Percentiles rank a stretch among this genome's conserved stretches.
These are phyloP conservation scores for Plenodomus lindquistii DNA, from an alignment of 2,329 filamentous ascomycete species.

Conservation along the genomic window DNA sequence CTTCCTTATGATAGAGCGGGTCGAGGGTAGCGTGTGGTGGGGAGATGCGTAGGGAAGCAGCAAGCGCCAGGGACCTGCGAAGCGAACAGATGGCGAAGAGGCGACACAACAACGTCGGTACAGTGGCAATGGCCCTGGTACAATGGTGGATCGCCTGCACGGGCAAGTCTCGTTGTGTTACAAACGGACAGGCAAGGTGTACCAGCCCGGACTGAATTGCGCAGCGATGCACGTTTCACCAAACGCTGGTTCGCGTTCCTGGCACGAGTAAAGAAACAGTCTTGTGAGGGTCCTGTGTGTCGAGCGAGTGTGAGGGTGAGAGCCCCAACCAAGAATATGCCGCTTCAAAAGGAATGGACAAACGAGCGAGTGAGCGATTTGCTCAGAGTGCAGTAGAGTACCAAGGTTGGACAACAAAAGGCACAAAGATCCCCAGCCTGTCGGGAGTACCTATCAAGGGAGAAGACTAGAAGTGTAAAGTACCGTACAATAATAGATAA, in stretches of 20 bases:
- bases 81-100: conserved; percentile 1
- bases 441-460: neutral
- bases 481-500: no score
- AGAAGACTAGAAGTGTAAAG: neutral
- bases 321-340: neutral
- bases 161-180: neutral
- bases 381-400: neutral
- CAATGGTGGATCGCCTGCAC: neutral
- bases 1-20: neutral
- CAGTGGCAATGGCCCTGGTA: neutral
- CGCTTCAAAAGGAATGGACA: neutral
- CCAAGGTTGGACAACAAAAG: neutral
- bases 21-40: no score
- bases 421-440: neutral
- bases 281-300: conserved; percentile 8
- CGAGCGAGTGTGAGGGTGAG: conserved; percentile 12
- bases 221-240: conserved; percentile 40
- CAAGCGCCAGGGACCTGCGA: neutral
- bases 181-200: neutral
- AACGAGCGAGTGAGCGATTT: neutral
- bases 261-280: conserved; percentile 4
- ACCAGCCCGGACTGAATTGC: neutral
- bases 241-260: conserved; percentile 27
- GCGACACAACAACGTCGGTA: neutral
- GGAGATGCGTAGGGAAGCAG: neutral